Conservation (phyloP, 2,329 filamentous ascomycete species). For the Aureobasidium mangrovei region DNA sequence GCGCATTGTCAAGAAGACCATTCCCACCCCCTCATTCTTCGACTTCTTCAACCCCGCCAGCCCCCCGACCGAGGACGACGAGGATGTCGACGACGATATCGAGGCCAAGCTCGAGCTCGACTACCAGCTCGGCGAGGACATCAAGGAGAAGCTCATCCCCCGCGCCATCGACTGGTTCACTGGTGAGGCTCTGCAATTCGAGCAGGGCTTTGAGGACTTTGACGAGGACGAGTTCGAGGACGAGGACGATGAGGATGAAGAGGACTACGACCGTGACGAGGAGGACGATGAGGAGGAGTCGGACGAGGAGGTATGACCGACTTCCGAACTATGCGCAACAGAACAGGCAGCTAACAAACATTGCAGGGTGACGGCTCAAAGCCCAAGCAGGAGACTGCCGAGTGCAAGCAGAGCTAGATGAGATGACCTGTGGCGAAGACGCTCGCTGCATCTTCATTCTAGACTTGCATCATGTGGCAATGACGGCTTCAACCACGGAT, state of each 20-base stretch:
- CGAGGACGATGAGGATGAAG: conserved; percentile 85
- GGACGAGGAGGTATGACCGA: conserved; percentile 41
- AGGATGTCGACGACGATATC: conserved; percentile 79
- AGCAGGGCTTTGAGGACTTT: conserved; percentile 81
- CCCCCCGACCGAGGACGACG: conserved; percentile 68
- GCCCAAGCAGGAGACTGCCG: conserved; percentile 87
- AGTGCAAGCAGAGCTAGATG: conserved; percentile 83
- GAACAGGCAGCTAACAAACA: neutral
- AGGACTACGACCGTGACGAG: conserved; percentile 69
- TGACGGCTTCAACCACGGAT: neutral
- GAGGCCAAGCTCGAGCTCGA: conserved; percentile 97
- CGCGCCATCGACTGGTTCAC: conserved; percentile 99
- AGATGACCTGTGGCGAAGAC: neutral
- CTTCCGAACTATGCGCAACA: neutral
- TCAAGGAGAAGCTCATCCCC: conserved; percentile 99
- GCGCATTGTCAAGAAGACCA: conserved; percentile 96
- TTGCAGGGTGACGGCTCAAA: conserved; percentile 75
- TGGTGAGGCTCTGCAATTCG: conserved; percentile 91
- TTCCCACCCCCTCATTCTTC: conserved; percentile 93
- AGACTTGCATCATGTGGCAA: conserved; percentile 1
- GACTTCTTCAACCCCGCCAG: conserved; percentile 98
- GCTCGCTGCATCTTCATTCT: conserved; percentile 2
- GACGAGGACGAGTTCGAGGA: conserved; percentile 82
- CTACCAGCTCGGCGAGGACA: conserved; percentile 97
- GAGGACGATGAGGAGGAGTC: conserved; percentile 58